Conservation (phyloP, 2,329 filamentous ascomycete genomes). For the Pestalotiopsis sp. region DNA sequence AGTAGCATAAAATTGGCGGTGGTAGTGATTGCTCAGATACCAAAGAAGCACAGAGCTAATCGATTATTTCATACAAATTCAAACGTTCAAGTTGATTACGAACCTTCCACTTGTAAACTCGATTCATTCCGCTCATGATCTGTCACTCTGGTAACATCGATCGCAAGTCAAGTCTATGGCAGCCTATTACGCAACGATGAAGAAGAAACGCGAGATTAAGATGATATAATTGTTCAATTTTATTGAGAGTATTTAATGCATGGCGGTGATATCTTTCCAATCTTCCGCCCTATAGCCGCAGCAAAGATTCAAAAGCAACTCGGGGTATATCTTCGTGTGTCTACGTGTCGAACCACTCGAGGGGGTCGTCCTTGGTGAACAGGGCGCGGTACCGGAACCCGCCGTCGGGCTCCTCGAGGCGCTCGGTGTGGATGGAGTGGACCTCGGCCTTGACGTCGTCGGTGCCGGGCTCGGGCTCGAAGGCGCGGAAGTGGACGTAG, state of each 20-base stretch:
- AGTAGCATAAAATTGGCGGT: not conserved
- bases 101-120: too few relatives aligned
- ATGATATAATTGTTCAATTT: too few relatives aligned
- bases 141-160: too few relatives aligned
- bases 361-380: conserved; percentile 45
- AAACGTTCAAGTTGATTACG: too few relatives aligned
- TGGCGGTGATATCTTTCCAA: not conserved
- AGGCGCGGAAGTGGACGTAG: conserved; percentile 52
- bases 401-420: conserved; percentile 43
- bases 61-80: not conserved
- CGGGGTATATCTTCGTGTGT: not conserved
- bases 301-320: not conserved
- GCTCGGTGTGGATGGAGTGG: conserved; percentile 51
- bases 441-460: conserved; percentile 37
- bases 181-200: too few relatives aligned
- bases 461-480: conserved; percentile 34
- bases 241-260: not conserved
- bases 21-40: not conserved
- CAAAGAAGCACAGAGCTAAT: not conserved
- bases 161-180: too few relatives aligned
- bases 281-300: not conserved
- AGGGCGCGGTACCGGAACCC: conserved; percentile 47
- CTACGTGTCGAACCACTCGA: conserved; percentile 59
- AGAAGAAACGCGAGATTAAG: too few relatives aligned
- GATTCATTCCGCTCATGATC: too few relatives aligned